phyloP scores from a whole-genome alignment of 495 filamentous ascomycete genomes.

The Trichoderma gamsii region DNA sequence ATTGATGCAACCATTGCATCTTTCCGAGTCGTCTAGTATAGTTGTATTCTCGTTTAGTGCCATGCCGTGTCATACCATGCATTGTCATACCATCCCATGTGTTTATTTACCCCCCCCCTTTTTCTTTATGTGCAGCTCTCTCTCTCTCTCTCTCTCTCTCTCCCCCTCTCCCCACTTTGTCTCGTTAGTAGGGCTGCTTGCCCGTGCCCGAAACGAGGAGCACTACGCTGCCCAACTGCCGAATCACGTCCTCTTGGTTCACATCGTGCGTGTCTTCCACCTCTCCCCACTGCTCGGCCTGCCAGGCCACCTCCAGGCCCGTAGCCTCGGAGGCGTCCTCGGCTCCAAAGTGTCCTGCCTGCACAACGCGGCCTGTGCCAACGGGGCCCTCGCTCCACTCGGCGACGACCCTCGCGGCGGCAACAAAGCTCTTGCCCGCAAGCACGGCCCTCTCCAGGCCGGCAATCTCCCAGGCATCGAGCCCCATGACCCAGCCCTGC shows the following conservation, averaged over 20 bases:
- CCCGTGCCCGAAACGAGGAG: conserved; percentile 62
- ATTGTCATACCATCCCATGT: neutral
- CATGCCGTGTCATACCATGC: neutral
- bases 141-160: neutral
- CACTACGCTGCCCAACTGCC: conserved; percentile 83
- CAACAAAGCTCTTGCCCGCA: conserved; percentile 78
- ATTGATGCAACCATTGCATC: no score
- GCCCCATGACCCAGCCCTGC: conserved; percentile 65
- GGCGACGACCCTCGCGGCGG: conserved; percentile 66
- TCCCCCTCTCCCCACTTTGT: neutral
- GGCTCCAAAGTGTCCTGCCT: conserved; percentile 47
- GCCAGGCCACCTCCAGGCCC: conserved; percentile 82
- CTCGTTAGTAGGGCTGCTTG: conserved; percentile 6
- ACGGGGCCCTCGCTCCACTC: conserved; percentile 81
- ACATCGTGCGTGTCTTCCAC: conserved; percentile 99
- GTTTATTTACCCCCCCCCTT: neutral
- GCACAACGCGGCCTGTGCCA: conserved; percentile 22
- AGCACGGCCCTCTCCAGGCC: conserved; percentile 77
- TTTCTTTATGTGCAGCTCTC: neutral
- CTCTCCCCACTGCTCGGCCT: conserved; percentile 87
- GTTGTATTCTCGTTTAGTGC: neutral
- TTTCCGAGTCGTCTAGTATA: neutral
- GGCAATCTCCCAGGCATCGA: conserved; percentile 73
- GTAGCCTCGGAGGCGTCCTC: conserved; percentile 70
- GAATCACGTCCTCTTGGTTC: conserved; percentile 79